Evolutionary conservation across 768 basidiomycete species (phyloP), one percentile per base, ranked within the genome.

Genomic region (Mycena rosella): DNA sequence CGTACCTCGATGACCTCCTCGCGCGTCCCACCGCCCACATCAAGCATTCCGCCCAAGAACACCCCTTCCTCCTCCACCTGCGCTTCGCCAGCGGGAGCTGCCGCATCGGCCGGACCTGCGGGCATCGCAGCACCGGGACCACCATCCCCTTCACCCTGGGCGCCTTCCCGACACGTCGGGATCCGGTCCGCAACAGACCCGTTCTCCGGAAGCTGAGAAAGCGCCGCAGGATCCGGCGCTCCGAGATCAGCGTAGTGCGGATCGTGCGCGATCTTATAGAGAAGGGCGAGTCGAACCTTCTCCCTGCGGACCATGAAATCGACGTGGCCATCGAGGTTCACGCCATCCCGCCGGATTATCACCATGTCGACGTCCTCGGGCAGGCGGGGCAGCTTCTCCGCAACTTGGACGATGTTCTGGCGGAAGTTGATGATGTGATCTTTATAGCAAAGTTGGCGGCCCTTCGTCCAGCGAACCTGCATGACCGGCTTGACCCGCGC

Each of bases 381-480:
- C 20, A 67, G 40, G 18, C 66, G 66, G 1, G 66, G 66, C 2
- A 67, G 54, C 34, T 61, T 60, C 5, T 40, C 24, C 13, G 68
- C 68, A 3, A 70, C 40, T 22, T 61, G 27, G 2, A 30, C 27
- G 27, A 70, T 66, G 48, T 65, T 44, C 51, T 70, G 68, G 2
- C 18, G 57, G 15, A 70, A n/a, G 32, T 65, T 65, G 52, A 65
- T 24, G 27, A 70, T 66, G 34, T 70, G 63, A 40, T 70, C 69
- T 7, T 59, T 57, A 32, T 71, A 71, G 49, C 65, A 58, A 17
- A 71, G 60, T 17, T 71, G 65, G 3, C 49, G 65, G 30, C 69
- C 65, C 15, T 47, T 42, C 15, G 69, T 71, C 55, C 60, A 67
- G 8, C 60, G 53, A 24, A 71, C 69, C 40, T 70, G 63, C 69